phyloP scores from a whole-genome alignment of 2,329 filamentous ascomycete genomes.

The Trichoderma koningiopsis region DNA sequence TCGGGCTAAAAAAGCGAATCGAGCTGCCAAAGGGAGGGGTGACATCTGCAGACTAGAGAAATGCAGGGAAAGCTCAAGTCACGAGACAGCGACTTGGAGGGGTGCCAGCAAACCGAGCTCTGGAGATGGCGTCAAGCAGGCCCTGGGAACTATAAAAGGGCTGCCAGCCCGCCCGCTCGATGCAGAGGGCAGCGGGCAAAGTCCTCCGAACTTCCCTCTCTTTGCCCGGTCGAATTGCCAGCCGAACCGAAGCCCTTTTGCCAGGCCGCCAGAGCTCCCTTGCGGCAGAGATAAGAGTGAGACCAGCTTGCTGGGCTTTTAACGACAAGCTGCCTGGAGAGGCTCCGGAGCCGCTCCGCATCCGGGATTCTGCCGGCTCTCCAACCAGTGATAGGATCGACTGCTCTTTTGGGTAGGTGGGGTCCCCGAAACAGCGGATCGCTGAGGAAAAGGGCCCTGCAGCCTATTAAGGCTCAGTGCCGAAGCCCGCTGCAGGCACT shows the following conservation, averaged over 20 bases:
- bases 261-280: conserved; percentile 11
- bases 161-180: conserved; percentile 11
- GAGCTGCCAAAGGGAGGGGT: conserved; percentile 17
- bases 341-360: conserved; percentile 18
- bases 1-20: conserved; percentile 4
- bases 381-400: conserved; percentile 20
- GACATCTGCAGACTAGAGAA: conserved; percentile 14
- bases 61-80: conserved; percentile 23
- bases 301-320: conserved; percentile 11
- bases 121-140: conserved; percentile 25
- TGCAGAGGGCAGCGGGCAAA: not conserved
- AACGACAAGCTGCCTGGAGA: not conserved
- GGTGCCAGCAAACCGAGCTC: conserved; percentile 4
- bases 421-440: conserved; percentile 15
- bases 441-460: not conserved
- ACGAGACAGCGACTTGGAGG: conserved; percentile 23
- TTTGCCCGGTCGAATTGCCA: conserved; percentile 16
- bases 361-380: conserved; percentile 21
- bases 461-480: conserved; percentile 19
- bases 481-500: conserved; percentile 20
- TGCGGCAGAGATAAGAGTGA: not conserved
- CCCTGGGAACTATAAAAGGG: conserved; percentile 27
- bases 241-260: conserved; percentile 21
- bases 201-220: not conserved
- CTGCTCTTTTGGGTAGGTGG: conserved; percentile 25